A percentile compares a stretch with the other conserved stretches of the same genome.
phyloP scores from a whole-genome alignment of 495 filamentous ascomycete species.

The Annulohypoxylon moriforme region DNA sequence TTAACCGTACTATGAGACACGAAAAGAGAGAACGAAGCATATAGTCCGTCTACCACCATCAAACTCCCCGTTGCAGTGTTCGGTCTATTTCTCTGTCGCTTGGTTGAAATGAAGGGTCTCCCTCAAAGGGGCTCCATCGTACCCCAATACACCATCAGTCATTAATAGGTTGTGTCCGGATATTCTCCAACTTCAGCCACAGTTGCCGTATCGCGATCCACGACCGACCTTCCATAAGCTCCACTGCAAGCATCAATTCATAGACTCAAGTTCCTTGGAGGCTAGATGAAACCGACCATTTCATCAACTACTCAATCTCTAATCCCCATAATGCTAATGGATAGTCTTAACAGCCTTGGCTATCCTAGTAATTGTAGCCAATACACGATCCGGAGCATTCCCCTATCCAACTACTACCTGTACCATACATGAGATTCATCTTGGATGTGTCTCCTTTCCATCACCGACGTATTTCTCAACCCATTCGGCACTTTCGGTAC shows the following conservation, averaged over 20 bases:
- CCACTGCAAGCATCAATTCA: too few relatives aligned
- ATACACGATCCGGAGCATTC: too few relatives aligned
- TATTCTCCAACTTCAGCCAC: not conserved
- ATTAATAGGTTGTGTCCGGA: not conserved
- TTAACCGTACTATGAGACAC: not conserved
- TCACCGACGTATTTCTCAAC: not conserved
- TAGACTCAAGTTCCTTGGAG: not conserved
- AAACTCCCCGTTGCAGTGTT: not conserved
- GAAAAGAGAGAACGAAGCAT: not conserved
- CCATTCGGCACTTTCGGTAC: not conserved
- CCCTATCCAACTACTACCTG: too few relatives aligned
- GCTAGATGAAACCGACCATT: not conserved
- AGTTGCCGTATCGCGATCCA: not conserved
- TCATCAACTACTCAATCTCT: not conserved
- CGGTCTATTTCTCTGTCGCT: not conserved
- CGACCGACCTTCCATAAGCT: not conserved
- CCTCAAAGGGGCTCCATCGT: not conserved
- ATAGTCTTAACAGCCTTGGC: not conserved
- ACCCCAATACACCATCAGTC: not conserved
- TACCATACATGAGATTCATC: not conserved
- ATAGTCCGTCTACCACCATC: not conserved
- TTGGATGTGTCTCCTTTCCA: not conserved
- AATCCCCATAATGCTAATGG: not conserved
- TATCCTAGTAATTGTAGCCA: not conserved
- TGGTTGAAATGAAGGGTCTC: not conserved